Percentiles rank a stretch among this genome's conserved stretches.
Conservation (phyloP, 1,139 yeast species). For the Protomyces pachydermus region DNA sequence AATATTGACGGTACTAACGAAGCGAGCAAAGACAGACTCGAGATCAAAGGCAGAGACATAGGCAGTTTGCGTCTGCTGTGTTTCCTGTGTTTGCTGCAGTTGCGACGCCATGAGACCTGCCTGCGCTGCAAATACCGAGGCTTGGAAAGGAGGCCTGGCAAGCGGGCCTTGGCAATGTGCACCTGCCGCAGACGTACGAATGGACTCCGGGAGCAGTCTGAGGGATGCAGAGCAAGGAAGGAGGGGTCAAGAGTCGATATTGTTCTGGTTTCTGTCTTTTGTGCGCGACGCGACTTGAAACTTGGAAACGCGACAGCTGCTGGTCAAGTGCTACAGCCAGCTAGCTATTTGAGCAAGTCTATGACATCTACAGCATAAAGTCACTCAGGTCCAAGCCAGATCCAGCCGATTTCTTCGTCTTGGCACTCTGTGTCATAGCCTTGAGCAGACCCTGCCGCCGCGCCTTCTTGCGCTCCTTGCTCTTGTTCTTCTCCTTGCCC, state of each 20-base stretch:
- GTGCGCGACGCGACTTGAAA: no score
- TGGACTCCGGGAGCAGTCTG: no score
- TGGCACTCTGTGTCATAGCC: not conserved
- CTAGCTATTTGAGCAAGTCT: no score
- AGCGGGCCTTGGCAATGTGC: no score
- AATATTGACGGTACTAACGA: constrained; percentile 10
- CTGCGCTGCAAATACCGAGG: not conserved
- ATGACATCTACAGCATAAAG: not conserved
- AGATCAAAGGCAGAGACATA: constrained; percentile 12
- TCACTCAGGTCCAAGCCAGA: not conserved
- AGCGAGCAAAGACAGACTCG: constrained; percentile 13
- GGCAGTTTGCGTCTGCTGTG: constrained; percentile 9
- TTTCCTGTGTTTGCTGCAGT: constrained; percentile 1
- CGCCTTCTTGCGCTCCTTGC: not conserved
- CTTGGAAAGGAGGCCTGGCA: no score
- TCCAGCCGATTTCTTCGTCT: not conserved
- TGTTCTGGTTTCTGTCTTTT: no score
- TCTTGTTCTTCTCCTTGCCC: not conserved
- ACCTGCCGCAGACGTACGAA: no score
- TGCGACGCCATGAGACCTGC: not conserved
- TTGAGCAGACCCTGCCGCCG: not conserved
- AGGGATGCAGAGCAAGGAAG: no score
- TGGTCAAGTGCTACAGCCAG: no score
- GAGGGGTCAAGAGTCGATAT: no score
- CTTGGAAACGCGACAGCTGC: no score